Evolutionary conservation across 768 basidiomycete genomes (phyloP).

Genomic region (Austroboletus eburneus): DNA sequence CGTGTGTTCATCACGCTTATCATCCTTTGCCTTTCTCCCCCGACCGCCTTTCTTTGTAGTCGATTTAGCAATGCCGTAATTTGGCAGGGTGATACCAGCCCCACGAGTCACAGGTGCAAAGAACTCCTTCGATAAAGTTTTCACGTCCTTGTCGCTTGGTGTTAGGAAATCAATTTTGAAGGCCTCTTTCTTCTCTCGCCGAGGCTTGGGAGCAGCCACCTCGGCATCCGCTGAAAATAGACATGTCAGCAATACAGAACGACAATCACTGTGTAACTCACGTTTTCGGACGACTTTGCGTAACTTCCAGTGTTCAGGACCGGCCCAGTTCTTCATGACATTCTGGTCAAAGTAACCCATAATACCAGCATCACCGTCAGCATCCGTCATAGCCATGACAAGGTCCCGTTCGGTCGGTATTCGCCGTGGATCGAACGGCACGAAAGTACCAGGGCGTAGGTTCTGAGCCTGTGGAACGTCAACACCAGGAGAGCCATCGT

Average conservation of each 20-base stretch:
- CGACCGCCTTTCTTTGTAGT: conserved; percentile 34
- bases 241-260: conserved; percentile 1
- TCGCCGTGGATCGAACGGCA: conserved; percentile 84
- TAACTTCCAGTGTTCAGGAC: conserved; percentile 98
- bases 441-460: conserved; percentile 44
- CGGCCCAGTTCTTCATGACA: conserved; percentile 94
- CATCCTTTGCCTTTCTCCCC: conserved; percentile 47
- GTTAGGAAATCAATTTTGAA: conserved; percentile 79
- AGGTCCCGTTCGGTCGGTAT: conserved; percentile 74
- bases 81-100: conserved; percentile 63
- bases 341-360: conserved; percentile 89
- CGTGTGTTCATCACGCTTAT: conserved; percentile 69
- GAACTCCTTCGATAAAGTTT: conserved; percentile 62
- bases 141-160: conserved; percentile 54
- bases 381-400: conserved; percentile 80
- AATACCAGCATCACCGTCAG: conserved; percentile 52
- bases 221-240: conserved; percentile 45
- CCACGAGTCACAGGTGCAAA: conserved; percentile 77
- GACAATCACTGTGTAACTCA: conserved; percentile 36
- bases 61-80: conserved; percentile 35
- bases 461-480: conserved; percentile 39
- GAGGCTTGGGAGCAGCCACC: conserved; percentile 46
- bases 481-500: conserved; percentile 42
- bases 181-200: conserved; percentile 73
- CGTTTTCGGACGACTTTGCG: conserved; percentile 75